These are phyloP conservation scores for Phytophthora sp. DNA, from an alignment of 352 stramenopile species.

Conservation along the genomic window DNA sequence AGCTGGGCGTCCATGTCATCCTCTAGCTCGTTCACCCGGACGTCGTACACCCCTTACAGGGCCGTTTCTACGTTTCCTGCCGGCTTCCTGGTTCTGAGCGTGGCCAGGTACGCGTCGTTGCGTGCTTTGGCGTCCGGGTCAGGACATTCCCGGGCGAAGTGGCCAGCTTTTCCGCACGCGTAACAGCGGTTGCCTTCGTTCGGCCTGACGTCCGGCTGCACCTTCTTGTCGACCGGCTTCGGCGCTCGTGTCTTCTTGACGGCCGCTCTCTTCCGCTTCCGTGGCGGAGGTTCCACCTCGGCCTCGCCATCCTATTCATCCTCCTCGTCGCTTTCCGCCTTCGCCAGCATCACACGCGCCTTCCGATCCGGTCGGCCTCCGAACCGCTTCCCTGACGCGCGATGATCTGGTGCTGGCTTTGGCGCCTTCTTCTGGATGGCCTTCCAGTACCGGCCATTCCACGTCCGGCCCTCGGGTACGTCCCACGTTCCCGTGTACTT, in stretches of 20 bases:
- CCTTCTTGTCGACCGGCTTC: background rate
- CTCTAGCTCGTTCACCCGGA: background rate
- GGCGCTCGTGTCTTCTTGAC: too few species aligned
- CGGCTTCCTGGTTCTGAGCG: background rate
- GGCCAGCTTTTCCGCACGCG: background rate
- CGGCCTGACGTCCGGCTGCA: background rate
- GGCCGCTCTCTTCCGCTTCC: too few species aligned
- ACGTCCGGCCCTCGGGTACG: background rate
- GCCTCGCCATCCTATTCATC: too few species aligned
- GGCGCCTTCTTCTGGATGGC: background rate
- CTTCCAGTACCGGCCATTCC: background rate
- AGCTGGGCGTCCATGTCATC: background rate
- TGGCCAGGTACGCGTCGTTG: background rate
- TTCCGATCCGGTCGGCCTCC: too few species aligned
- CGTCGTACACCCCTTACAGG: background rate
- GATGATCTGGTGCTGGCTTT: background rate
- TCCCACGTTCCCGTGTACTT: background rate
- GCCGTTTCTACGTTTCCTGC: background rate
- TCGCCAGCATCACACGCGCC: too few species aligned
- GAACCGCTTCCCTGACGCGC: background rate
- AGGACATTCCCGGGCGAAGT: background rate
- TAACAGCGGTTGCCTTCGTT: background rate
- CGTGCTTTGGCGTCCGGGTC: background rate
- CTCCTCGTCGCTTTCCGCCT: too few species aligned
- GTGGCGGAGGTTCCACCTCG: too few species aligned